Conservation (phyloP, 2,329 filamentous ascomycete species). For the Sporothrix globosa region DNA sequence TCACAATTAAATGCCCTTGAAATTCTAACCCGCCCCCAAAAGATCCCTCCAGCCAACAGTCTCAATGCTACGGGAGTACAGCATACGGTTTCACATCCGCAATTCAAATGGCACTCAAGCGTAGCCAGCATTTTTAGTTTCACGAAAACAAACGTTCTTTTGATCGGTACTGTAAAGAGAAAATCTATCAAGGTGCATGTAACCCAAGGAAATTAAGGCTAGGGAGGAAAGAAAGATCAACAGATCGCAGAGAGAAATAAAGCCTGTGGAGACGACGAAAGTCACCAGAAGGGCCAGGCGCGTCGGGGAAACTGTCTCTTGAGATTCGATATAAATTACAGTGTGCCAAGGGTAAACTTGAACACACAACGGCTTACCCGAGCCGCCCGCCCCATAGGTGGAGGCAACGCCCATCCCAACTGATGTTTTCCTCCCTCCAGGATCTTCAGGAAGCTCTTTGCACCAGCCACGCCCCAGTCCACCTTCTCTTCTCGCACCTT, state of each 20-base stretch:
- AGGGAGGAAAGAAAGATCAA: constrained; percentile 35
- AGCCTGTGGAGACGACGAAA: background rate
- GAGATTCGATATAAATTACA: constrained; percentile 64
- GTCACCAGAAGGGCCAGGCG: background rate
- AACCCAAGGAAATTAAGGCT: constrained; percentile 43
- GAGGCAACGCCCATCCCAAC: constrained; percentile 24
- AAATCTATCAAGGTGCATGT: constrained; percentile 48
- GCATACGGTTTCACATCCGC: background rate
- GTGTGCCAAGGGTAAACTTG: constrained; percentile 42
- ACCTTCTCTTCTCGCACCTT: constrained; percentile 16
- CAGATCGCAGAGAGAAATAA: constrained; percentile 43
- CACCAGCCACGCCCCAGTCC: background rate
- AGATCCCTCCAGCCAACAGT: background rate
- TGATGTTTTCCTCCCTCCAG: background rate
- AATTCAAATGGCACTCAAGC: background rate
- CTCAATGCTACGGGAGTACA: too few relatives aligned
- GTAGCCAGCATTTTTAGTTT: background rate
- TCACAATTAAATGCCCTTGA: background rate
- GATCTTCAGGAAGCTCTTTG: background rate
- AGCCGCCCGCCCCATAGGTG: constrained; percentile 7
- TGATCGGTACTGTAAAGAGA: constrained; percentile 31
- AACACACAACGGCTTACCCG: constrained; percentile 31
- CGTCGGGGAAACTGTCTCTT: constrained; percentile 56
- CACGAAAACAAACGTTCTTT: constrained; percentile 28
- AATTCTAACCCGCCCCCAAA: background rate